Conservation (phyloP, 352 stramenopile genomes). For the Globisporangium iwayamae region DNA sequence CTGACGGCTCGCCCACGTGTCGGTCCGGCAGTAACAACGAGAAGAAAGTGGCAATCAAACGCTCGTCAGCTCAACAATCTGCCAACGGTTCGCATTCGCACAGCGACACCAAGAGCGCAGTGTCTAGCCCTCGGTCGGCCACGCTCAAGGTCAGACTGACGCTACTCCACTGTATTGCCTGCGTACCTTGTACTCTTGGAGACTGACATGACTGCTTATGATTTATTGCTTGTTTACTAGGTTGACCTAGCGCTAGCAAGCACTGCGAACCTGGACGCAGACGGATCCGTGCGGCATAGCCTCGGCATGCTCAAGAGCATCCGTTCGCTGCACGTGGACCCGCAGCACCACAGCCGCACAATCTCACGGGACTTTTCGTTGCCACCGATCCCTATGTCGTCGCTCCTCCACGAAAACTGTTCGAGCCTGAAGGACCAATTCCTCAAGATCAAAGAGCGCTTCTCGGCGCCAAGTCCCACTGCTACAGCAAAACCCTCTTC, state of each 20-base stretch:
- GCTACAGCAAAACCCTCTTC: slow-evolving; percentile 20
- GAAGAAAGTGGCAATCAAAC: slow-evolving; percentile 9
- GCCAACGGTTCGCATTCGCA: slow-evolving; percentile 15
- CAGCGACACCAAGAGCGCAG: neutral
- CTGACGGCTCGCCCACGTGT: slow-evolving; percentile 26
- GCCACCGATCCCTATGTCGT: slow-evolving; percentile 32
- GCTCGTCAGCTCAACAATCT: slow-evolving; percentile 12
- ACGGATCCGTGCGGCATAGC: slow-evolving; percentile 7
- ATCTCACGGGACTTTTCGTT: slow-evolving; percentile 60
- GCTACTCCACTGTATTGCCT: neutral
- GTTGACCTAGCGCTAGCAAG: neutral
- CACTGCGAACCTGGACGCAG: neutral
- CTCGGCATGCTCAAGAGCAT: slow-evolving; percentile 26
- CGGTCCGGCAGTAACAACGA: slow-evolving; percentile 22
- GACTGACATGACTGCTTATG: neutral
- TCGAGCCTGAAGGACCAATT: slow-evolving; percentile 80
- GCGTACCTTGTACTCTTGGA: neutral
- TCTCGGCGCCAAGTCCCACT: slow-evolving; percentile 28
- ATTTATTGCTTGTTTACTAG: neutral
- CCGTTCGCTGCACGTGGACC: slow-evolving; percentile 24
- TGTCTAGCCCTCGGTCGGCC: neutral
- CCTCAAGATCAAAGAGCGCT: slow-evolving; percentile 75
- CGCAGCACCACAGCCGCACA: slow-evolving; percentile 27
- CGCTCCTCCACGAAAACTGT: slow-evolving; percentile 55
- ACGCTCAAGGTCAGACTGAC: neutral